Evolutionary conservation across 108 stramenopile species (phyloP).

Genomic region (Licmophora abbreviata): DNA sequence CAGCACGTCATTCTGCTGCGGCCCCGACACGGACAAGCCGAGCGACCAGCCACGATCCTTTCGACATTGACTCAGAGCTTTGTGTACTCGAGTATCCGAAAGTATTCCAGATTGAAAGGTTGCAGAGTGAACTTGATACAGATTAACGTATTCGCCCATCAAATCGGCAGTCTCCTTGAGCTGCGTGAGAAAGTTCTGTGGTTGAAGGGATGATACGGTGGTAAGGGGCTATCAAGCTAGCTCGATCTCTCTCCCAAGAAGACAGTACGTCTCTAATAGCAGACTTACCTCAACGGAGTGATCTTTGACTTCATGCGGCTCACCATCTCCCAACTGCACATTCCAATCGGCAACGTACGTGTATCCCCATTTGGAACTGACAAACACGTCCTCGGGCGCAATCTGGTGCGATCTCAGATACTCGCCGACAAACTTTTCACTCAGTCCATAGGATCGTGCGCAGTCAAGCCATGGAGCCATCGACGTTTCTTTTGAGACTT

Average conservation of each 20-base stretch:
- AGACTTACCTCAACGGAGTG: conserved; percentile 47
- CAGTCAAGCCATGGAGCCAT: conserved; percentile 58
- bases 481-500: not conserved
- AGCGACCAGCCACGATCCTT: conserved; percentile 52
- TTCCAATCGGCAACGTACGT: conserved; percentile 75
- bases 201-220: too few relatives aligned
- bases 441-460: conserved; percentile 69
- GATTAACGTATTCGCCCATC: conserved; percentile 55
- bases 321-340: conserved; percentile 40
- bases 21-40: conserved; percentile 64
- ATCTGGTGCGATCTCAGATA: conserved; percentile 41
- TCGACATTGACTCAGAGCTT: conserved; percentile 40
- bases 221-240: too few relatives aligned
- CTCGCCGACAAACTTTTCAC: conserved; percentile 70
- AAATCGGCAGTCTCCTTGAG: conserved; percentile 37
- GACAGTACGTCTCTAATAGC: not conserved
- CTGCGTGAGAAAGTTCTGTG: conserved; percentile 51
- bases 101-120: conserved; percentile 75
- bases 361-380: conserved; percentile 73
- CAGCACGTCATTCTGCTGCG: conserved; percentile 52
- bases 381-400: conserved; percentile 35
- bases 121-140: conserved; percentile 78
- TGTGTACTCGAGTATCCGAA: conserved; percentile 35
- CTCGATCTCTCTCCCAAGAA: too few relatives aligned
- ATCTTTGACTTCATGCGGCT: conserved; percentile 76